phyloP scores from a whole-genome alignment of 768 basidiomycete species.

The Auricularia auricula-judae region DNA sequence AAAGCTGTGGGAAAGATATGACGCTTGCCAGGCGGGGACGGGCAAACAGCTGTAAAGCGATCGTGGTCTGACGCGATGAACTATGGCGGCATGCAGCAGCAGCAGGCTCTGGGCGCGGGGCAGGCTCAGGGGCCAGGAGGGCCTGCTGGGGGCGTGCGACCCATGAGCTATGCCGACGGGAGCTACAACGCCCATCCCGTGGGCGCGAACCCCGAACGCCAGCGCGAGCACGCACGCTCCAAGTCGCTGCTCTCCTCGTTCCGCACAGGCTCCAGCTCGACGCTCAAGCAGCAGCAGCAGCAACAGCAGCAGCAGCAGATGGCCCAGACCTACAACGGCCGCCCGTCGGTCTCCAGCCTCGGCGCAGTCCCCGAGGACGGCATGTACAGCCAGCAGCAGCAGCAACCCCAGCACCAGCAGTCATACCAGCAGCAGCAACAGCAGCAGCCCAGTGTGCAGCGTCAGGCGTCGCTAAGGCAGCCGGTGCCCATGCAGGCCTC shows the following conservation, averaged over 20 bases:
- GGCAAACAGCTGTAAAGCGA: no score
- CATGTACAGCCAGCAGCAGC: background rate
- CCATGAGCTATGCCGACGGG: background rate
- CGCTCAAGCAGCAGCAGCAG: slow-evolving; percentile 1
- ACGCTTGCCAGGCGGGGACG: no score
- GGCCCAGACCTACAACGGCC: slow-evolving; percentile 1
- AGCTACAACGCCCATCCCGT: background rate
- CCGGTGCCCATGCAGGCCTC: background rate
- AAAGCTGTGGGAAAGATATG: no score
- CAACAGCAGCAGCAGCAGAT: slow-evolving; percentile 3
- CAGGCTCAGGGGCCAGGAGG: no score
- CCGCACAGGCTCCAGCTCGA: background rate
- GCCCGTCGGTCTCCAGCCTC: background rate
- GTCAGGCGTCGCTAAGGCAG: background rate
- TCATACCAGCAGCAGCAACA: background rate
- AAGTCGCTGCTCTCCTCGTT: slow-evolving; percentile 1
- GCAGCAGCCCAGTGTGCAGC: background rate
- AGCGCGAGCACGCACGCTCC: slow-evolving; percentile 1
- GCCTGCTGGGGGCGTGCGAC: background rate
- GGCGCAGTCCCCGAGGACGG: background rate
- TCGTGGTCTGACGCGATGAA: no score
- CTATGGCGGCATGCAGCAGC: no score
- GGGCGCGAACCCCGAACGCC: background rate
- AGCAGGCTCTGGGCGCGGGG: no score
- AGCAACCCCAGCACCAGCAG: background rate